A percentile compares a stretch with the other conserved stretches of the same genome.
phyloP scores from a whole-genome alignment of 345 rosid genomes.

The Carallia brachiata region DNA sequence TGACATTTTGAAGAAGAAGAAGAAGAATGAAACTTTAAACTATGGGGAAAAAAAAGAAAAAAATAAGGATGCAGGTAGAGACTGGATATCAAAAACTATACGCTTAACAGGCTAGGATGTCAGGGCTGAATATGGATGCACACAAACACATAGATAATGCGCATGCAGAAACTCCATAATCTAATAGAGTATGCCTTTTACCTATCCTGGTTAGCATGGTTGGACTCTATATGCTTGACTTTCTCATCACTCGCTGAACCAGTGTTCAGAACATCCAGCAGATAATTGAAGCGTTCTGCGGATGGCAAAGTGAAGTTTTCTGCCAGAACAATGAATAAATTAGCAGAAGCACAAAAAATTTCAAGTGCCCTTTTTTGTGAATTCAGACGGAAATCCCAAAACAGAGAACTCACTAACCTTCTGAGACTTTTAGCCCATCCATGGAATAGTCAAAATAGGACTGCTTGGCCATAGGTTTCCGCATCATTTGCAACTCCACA shows the following conservation, averaged over 20 bases:
- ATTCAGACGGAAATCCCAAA: neutral
- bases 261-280: slow-evolving; percentile 35
- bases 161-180: neutral
- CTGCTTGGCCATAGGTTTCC: slow-evolving; percentile 30
- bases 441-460: slow-evolving; percentile 30
- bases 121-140: no score
- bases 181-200: slow-evolving; percentile 4
- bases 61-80: neutral
- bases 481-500: slow-evolving; percentile 30
- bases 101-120: no score
- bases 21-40: neutral
- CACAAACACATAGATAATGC: no score
- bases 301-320: slow-evolving; percentile 34
- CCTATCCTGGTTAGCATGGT: slow-evolving; percentile 43
- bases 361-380: no score
- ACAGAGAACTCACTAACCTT: slow-evolving; percentile 25
- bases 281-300: slow-evolving; percentile 33
- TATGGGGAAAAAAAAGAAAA: neutral
- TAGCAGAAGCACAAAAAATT: neutral
- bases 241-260: slow-evolving; percentile 27
- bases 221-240: slow-evolving; percentile 23
- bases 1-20: no score
- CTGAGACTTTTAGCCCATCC: slow-evolving; percentile 36
- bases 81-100: no score
- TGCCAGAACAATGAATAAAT: slow-evolving; percentile 9